Base-by-base conservation (phyloP, 1,139 yeast species). In the Suhomyces bribrorum region DNA sequence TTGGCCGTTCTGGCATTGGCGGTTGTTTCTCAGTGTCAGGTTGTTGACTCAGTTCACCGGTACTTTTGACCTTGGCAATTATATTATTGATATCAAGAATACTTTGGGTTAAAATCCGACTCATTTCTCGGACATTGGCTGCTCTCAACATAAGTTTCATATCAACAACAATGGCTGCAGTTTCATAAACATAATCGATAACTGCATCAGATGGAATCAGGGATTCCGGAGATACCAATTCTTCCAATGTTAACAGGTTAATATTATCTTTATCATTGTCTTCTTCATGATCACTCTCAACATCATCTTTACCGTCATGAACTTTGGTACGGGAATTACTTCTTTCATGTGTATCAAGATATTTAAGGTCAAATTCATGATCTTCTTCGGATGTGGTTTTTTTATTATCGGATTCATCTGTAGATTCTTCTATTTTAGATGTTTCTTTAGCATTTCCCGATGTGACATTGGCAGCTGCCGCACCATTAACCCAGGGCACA, bases 81-180 rank as follows among this genome's bases (percentile, higher is more conserved):
- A 50, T 53, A 4, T 38, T 38, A 4, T 50, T 57, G 29, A 63
- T 50, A 36, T 66, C 72, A 6, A 46, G 48, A 40, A 62, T 67
- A 32, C 73, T 68, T 26, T 59, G 53, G 9, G 56, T 59, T 38
- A 79, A 61, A 8, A 68, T 62, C 29, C 63, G 62, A 5, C 79
- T 69, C 75, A 82, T 73, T 39, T 77, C 80, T 34, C 79, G 60
- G n/a, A 77, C 82, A 52, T 82, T 82, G 43, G 75, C 63, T 2
- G 85, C 76, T 42, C 89, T 67, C 32, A 83, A 58, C 73, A 83
- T 70, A 43, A 84, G 58, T 48, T 83, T 79, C 62, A 81, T 66
- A 52, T 84, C 90, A 43, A 80, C 76, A 0, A 77, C 78, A 33
- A 82, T 58, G 0, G 81, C 76, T 1, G 83, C 80, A 2, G 76